Evolutionary conservation across 257 asterid species (phyloP), one percentile per base, ranked within the genome.

Genomic region (Oldenlandia corymbosa): DNA sequence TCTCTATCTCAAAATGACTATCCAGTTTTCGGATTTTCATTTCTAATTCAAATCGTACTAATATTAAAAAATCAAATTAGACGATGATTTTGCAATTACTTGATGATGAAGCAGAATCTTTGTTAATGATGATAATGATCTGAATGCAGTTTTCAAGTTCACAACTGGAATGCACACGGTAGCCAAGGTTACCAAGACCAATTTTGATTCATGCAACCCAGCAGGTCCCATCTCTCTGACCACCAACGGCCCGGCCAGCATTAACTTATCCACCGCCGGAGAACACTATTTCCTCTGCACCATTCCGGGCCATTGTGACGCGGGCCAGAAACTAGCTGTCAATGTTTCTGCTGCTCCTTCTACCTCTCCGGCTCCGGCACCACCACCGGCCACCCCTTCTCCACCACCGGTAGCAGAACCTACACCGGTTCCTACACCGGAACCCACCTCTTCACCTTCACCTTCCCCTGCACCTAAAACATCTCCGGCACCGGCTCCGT

Each of bases 101-200:
- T n/a, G n/a, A n/a, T n/a, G n/a, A n/a, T n/a, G n/a, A n/a, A n/a
- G n/a, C n/a, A n/a, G n/a, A n/a, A n/a, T n/a, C n/a, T n/a, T n/a
- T n/a, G n/a, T n/a, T n/a, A n/a, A n/a, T n/a, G n/a, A n/a, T n/a
- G n/a, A n/a, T n/a, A n/a, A n/a, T 54, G 58, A 23, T 23, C 10
- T 51, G 9, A 8, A 51, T 51, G 77, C 76, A 90, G 95, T 79
- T n/a, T 90, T 87, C 81, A 90, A 85, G 69, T 90, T 79, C 68
- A 7, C 76, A 2, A 75, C 83, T 1, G 80, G 83, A 51, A 0
- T 0, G 0, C 95, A 90, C 27, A 68, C 57, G 28, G 91, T 81
- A n/a, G 90, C 85, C 0, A 84, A 83, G 80, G 94, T 87, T 37
- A 77, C 27, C 24, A 77, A 41, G 53, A 71, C 59, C 7, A 61